Conservation (phyloP, 2,329 filamentous ascomycete genomes). For the Arachnomyces sp. region DNA sequence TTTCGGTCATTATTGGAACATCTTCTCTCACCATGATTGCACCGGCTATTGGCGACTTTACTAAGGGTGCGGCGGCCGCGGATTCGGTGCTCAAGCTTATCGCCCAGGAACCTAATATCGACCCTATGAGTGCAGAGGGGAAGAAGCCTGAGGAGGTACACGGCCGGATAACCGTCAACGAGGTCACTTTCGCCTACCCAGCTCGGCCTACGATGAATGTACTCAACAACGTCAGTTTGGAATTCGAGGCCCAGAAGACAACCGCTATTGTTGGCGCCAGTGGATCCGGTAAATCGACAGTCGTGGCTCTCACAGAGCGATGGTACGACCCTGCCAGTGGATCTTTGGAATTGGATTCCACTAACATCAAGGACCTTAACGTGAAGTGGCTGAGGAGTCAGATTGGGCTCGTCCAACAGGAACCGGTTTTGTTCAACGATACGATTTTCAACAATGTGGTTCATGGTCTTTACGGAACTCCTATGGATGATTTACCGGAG, state of each 20-base stretch:
- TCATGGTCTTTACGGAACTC: conserved; percentile 70
- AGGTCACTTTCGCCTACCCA: conserved; percentile 41
- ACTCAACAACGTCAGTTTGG: conserved; percentile 35
- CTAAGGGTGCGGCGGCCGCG: conserved; percentile 35
- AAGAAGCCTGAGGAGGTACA: conserved; percentile 16
- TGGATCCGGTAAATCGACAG: conserved; percentile 51
- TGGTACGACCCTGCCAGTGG: conserved; percentile 51
- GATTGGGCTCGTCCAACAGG: conserved; percentile 48
- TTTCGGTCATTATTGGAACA: conserved; percentile 28
- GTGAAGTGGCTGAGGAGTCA: conserved; percentile 32
- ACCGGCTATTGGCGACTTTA: conserved; percentile 34
- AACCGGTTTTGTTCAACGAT: conserved; percentile 72
- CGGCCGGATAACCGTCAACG: conserved; percentile 32
- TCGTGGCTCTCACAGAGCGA: conserved; percentile 47
- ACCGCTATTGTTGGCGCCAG: conserved; percentile 53
- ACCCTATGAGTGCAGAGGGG: conserved; percentile 25
- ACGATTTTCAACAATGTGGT: conserved; percentile 74
- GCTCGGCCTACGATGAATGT: conserved; percentile 37
- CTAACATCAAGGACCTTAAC: conserved; percentile 42
- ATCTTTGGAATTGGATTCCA: conserved; percentile 40
- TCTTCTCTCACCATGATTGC: conserved; percentile 31
- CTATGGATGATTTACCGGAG: conserved; percentile 53
- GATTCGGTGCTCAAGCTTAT: conserved; percentile 33
- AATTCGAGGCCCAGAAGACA: conserved; percentile 39
- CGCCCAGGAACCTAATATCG: conserved; percentile 31